Base-by-base conservation (phyloP, 306 rosid genomes). In the Hippophae rhamnoides region DNA sequence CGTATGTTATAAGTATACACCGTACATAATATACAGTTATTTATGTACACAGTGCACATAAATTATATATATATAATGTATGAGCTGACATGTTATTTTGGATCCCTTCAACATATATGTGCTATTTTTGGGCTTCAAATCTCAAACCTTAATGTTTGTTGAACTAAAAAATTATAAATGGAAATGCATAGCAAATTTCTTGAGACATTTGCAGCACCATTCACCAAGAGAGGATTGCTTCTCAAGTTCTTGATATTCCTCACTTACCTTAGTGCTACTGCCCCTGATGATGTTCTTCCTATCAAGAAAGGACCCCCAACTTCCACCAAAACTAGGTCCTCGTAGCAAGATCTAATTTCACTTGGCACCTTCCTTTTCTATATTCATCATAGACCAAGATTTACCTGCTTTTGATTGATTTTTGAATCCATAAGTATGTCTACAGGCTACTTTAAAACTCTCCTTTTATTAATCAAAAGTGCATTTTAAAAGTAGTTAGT, bases 301-400 rank as follows among this genome's bases (percentile, higher is more conserved):
- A 88, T 92, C 78, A 81, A 83, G 88, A 92, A 84, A 78, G 99
- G 96, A 41, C 99, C 99, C 99, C 61, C 96, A 88, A 78, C 99
- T 81, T 41, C 99, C 99, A 57, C 96, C 99, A n/a, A 64, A 80
- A 80, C 81, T 56, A 1, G 99, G 99, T 13, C 99, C 99, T 0
- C 95, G 99, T 64, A 96, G 80, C 87, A 92, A 86, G 86, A 71
- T 92, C 86, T 92, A 79, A 87, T 25, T 74, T 50, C 25, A 50
- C 62, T 63, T 26, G 26, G n/a, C 3, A 9, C 13, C 52, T 70
- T 60, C 53, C 27, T 52, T 43, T 46, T 14, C 43, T 40, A 25
- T 41, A 42, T 42, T 13, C 46, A 61, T 57, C 43, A 27, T 43
- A 63, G 54, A 48, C 50, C 38, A 31, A 31, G 38, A 31, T 68